These are phyloP conservation scores for Tulasnella sp. DNA, from an alignment of 768 basidiomycete species.

Conservation along the genomic window DNA sequence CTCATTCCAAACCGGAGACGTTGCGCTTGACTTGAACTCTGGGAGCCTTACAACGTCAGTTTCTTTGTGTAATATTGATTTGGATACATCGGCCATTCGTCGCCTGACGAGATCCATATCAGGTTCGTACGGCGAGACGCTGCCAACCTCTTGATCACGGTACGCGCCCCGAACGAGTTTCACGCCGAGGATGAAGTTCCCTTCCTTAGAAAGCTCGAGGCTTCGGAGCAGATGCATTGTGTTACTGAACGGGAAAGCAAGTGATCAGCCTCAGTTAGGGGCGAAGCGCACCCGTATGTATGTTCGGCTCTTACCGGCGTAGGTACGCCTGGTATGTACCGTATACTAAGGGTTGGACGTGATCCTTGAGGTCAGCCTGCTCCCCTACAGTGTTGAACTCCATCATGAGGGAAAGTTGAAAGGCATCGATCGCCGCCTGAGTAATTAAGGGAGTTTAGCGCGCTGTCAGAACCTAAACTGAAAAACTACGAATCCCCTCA, in stretches of 20 bases:
- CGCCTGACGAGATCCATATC: background rate
- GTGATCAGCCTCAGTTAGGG: too few species aligned
- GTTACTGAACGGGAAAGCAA: slow-evolving; percentile 38
- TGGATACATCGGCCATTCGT: background rate
- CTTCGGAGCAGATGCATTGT: slow-evolving; percentile 56
- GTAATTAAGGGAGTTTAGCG: background rate
- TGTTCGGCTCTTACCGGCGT: slow-evolving; percentile 38
- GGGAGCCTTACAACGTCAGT: background rate
- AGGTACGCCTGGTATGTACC: slow-evolving; percentile 87
- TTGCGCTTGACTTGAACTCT: background rate
- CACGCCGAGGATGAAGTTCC: slow-evolving; percentile 69
- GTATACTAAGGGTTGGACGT: slow-evolving; percentile 61
- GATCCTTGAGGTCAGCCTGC: slow-evolving; percentile 6
- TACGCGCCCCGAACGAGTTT: slow-evolving; percentile 94
- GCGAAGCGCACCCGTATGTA: too few species aligned
- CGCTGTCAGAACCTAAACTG: background rate
- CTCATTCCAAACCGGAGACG: slow-evolving; percentile 52
- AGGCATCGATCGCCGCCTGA: slow-evolving; percentile 77
- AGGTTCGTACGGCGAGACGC: slow-evolving; percentile 27
- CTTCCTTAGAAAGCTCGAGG: slow-evolving; percentile 50
- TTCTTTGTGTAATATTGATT: too few species aligned
- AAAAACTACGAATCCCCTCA: slow-evolving; percentile 17
- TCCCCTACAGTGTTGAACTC: slow-evolving; percentile 48
- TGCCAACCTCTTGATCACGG: slow-evolving; percentile 63
- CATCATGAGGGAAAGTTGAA: slow-evolving; percentile 61